Conservation (phyloP, 2,329 filamentous ascomycete species). For the Aureobasidium uvarum region DNA sequence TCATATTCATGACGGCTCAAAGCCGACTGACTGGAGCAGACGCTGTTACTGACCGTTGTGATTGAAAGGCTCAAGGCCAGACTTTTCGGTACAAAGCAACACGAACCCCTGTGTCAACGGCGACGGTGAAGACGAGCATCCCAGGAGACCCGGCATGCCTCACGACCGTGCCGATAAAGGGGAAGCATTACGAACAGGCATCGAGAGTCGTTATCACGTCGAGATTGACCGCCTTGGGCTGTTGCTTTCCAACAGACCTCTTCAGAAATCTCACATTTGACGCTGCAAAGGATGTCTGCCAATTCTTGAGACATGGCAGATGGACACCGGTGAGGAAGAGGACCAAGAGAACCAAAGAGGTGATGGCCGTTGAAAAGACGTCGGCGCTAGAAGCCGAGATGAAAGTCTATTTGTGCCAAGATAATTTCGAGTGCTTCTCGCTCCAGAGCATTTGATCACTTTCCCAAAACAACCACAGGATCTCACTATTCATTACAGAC, state of each 20-base stretch:
- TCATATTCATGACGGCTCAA: neutral
- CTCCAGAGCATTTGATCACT: neutral
- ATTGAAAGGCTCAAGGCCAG: conserved; percentile 5
- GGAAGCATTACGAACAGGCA: neutral
- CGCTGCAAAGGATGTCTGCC: too few relatives aligned
- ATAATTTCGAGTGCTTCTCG: neutral
- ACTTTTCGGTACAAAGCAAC: neutral
- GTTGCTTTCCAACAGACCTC: neutral
- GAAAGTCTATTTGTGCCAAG: conserved; percentile 15
- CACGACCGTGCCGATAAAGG: neutral
- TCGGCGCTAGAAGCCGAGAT: conserved; percentile 9
- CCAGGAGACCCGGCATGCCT: neutral
- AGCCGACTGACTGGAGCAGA: neutral
- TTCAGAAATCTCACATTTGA: too few relatives aligned
- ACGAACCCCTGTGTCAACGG: conserved; percentile 13
- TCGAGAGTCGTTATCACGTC: neutral
- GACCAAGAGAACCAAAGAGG: neutral
- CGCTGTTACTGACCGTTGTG: conserved; percentile 10
- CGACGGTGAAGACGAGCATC: neutral
- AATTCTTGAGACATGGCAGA: neutral
- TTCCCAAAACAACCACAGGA: neutral
- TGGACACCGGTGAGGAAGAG: neutral
- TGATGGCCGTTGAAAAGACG: neutral
- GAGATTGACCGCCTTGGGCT: neutral
- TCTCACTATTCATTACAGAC: neutral